Evolutionary conservation across 2,329 filamentous ascomycete species (phyloP), one percentile per base, ranked within the genome.

Genomic region (Metarhizium rileyi): DNA sequence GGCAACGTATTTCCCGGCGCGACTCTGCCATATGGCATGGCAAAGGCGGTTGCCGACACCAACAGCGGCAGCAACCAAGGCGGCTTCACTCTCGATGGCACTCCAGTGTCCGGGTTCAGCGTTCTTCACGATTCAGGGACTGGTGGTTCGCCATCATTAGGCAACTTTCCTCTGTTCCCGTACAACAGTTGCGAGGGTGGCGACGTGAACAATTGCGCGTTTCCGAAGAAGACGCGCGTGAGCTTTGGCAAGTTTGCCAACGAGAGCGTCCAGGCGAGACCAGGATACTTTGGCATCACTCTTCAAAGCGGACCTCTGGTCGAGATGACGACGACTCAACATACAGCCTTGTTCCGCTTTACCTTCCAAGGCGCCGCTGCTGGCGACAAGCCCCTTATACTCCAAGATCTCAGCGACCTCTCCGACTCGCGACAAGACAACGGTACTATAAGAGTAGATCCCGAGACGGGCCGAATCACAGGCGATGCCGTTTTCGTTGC

Each of bases 131-230:
- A 81, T 57, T 77, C 74, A 2, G 78, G 78, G 1, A 81, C 77
- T 0, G 78, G 78, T 22, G 72, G 72, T 7, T 64, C 66, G 1
- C 78, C 84, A 0, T 87, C 81, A 4, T 66, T 88, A 16, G 86
- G 84, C 14, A 87, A 87, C 59, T 89, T 89, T 48, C 81, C 86
- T 0, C 68, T 89, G 1, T 88, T 89, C 54, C 74, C 84, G 0
- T 83, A 86, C 53, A 67, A 76, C 4, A 70, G 71, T 38, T 89
- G 85, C 54, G 71, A 75, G 0, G 73, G 69, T 14, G 77, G 85
- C 52, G 75, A 81, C 36, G 64, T 88, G 48, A 71, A 86, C 57
- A 69, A 70, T 7, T 87, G 84, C 62, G 70, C 68, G 12, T 87
- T 79, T 58, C 74, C 76, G 10, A 78, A 78, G 56, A 66, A 64